Conservation (phyloP, 192 early-diverging fungal species). For the Coemansia sp. region DNA sequence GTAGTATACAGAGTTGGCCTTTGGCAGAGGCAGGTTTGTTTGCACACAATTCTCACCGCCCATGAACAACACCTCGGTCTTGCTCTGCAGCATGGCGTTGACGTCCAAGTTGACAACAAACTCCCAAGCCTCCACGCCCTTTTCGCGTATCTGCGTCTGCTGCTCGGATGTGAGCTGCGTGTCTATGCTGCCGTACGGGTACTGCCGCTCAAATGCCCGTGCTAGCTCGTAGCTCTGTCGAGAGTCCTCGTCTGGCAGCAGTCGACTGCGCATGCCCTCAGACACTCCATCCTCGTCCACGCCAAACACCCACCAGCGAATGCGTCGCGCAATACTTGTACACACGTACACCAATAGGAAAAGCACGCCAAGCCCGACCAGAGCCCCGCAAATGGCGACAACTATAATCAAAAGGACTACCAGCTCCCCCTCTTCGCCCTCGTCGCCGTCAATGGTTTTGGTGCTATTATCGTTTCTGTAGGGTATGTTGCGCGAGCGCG, state of each 20-base stretch:
- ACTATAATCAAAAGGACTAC: slow-evolving; percentile 43
- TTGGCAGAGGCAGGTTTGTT: slow-evolving; percentile 81
- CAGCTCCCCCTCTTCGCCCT: slow-evolving; percentile 39
- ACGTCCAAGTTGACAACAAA: slow-evolving; percentile 73
- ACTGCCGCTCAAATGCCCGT: slow-evolving; percentile 68
- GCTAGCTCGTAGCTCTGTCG: slow-evolving; percentile 60
- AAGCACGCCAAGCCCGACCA: slow-evolving; percentile 43
- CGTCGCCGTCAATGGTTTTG: slow-evolving; percentile 5
- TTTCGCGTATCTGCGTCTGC: slow-evolving; percentile 76
- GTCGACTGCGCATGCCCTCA: slow-evolving; percentile 49
- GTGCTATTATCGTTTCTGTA: not conserved
- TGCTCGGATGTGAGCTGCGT: slow-evolving; percentile 79
- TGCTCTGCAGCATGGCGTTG: slow-evolving; percentile 65
- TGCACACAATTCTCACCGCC: slow-evolving; percentile 74
- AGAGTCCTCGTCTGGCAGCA: slow-evolving; percentile 57
- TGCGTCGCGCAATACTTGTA: slow-evolving; percentile 21
- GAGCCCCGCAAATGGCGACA: slow-evolving; percentile 37
- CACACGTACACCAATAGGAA: slow-evolving; percentile 32
- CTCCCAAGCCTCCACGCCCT: slow-evolving; percentile 84
- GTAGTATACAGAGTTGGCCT: slow-evolving; percentile 80
- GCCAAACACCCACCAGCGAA: slow-evolving; percentile 35
- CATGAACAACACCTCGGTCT: slow-evolving; percentile 78
- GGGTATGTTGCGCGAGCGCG: not conserved
- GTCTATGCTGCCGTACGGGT: slow-evolving; percentile 75
- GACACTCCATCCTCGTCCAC: slow-evolving; percentile 53